These are phyloP conservation scores for Schoenoplectus triqueter DNA, from an alignment of 202 grass and related monocot genomes.

Conservation along the genomic window DNA sequence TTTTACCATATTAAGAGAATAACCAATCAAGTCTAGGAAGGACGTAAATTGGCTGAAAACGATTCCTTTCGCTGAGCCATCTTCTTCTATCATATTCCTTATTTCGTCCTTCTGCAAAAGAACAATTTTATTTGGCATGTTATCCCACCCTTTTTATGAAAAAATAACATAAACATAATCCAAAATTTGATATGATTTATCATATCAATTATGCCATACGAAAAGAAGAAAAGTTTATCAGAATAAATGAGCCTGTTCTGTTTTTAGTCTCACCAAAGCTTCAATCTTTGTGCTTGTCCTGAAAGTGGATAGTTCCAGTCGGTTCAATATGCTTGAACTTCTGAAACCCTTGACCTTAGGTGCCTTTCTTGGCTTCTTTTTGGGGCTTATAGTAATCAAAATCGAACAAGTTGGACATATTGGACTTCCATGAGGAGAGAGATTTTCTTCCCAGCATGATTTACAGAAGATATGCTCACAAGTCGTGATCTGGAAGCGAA, in stretches of 20 bases:
- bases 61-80: constrained; percentile 7
- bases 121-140: not conserved
- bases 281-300: constrained; percentile 93
- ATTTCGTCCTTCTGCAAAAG: not conserved
- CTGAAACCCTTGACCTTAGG: constrained; percentile 53
- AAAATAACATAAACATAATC: constrained; percentile 6
- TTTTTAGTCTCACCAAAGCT: constrained; percentile 65
- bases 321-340: constrained; percentile 71
- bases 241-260: not conserved
- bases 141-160: not conserved
- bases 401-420: constrained; percentile 72
- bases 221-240: not conserved
- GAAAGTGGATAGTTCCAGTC: constrained; percentile 59
- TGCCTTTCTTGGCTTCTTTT: constrained; percentile 44
- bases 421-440: constrained; percentile 49
- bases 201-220: constrained; percentile 41
- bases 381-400: constrained; percentile 61
- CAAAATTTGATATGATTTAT: not conserved
- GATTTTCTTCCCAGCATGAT: constrained; percentile 71
- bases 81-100: constrained; percentile 1
- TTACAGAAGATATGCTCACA: constrained; percentile 87
- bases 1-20: constrained; percentile 43
- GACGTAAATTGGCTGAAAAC: not conserved
- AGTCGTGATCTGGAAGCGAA: constrained; percentile 64
- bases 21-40: constrained; percentile 12